phyloP scores from a whole-genome alignment of 1,284 basidiomycete genomes.

The Acaromyces ingoldii region DNA sequence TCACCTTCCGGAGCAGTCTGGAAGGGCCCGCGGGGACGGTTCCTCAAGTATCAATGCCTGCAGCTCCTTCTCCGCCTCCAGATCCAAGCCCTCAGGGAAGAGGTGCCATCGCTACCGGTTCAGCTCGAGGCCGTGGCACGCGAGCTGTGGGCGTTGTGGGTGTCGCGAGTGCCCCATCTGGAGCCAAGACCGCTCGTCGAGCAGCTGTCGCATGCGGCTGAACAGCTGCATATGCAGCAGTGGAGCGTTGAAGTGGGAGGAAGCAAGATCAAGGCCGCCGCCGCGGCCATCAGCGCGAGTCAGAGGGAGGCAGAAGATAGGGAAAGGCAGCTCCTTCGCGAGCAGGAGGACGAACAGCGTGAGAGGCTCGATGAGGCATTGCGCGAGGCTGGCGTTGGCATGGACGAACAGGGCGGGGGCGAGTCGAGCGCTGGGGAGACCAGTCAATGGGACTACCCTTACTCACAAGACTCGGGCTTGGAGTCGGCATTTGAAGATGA shows the following conservation, averaged over 20 bases:
- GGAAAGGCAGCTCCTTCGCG: not conserved
- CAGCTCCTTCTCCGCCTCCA: slow-evolving; percentile 38
- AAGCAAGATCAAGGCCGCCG: not conserved
- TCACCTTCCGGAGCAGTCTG: slow-evolving; percentile 8
- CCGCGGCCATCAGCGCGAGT: no score
- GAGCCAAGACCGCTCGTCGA: slow-evolving; percentile 2
- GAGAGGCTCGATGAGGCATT: not conserved
- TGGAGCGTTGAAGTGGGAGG: not conserved
- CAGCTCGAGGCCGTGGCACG: slow-evolving; percentile 32
- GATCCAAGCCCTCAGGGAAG: slow-evolving; percentile 19
- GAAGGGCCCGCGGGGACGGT: slow-evolving; percentile 14
- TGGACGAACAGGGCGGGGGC: not conserved
- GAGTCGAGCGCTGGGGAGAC: not conserved
- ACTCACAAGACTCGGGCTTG: not conserved
- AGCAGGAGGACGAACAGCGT: not conserved
- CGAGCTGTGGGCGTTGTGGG: slow-evolving; percentile 38
- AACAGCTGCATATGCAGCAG: not conserved
- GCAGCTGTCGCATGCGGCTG: not conserved
- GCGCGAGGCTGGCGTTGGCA: no score
- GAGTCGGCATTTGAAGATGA: not conserved
- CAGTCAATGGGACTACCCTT: not conserved
- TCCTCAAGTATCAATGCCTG: slow-evolving; percentile 27
- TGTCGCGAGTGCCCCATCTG: slow-evolving; percentile 17
- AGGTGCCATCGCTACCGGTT: slow-evolving; percentile 23
- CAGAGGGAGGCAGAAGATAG: not conserved